These are phyloP conservation scores for Biscogniauxia mediterranea DNA, from an alignment of 2,329 filamentous ascomycete species.

Conservation along the genomic window DNA sequence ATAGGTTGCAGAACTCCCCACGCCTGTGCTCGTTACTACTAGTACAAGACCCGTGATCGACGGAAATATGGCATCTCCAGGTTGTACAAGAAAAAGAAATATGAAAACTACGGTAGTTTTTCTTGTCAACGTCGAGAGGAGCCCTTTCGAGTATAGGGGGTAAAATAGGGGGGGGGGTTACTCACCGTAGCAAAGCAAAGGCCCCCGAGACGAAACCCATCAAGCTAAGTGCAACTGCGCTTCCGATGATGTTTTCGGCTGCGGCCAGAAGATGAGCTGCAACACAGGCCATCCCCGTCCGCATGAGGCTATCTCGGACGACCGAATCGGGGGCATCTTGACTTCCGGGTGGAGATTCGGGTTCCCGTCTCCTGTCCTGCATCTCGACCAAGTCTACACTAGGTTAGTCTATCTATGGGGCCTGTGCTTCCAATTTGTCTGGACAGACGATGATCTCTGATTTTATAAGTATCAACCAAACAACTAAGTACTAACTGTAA, in stretches of 20 bases:
- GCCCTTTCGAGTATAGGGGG: too few species aligned
- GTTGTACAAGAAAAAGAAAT: slow-evolving; percentile 50
- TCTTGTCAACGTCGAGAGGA: slow-evolving; percentile 33
- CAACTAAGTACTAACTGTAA: too few species aligned
- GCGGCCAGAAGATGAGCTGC: slow-evolving; percentile 60
- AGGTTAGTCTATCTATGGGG: too few species aligned
- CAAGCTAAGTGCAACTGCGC: slow-evolving; percentile 48
- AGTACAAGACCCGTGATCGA: slow-evolving; percentile 49
- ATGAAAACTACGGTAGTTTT: slow-evolving; percentile 37
- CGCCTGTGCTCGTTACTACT: slow-evolving; percentile 43
- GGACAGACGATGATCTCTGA: too few species aligned
- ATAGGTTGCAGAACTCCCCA: slow-evolving; percentile 48
- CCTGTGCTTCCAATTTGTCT: too few species aligned
- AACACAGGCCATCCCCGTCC: slow-evolving; percentile 26
- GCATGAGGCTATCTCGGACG: not conserved
- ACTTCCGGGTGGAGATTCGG: not conserved
- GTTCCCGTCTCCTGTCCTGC: too few species aligned
- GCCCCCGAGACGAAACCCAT: slow-evolving; percentile 55
- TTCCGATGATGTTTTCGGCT: slow-evolving; percentile 61
- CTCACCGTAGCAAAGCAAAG: slow-evolving; percentile 52
- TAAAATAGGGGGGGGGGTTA: too few species aligned
- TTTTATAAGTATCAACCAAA: too few species aligned
- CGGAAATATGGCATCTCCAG: slow-evolving; percentile 51
- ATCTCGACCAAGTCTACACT: not conserved
- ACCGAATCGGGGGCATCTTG: not conserved